These are phyloP conservation scores for Hypomyces rosellus DNA, from an alignment of 2,329 filamentous ascomycete genomes.

Conservation along the genomic window DNA sequence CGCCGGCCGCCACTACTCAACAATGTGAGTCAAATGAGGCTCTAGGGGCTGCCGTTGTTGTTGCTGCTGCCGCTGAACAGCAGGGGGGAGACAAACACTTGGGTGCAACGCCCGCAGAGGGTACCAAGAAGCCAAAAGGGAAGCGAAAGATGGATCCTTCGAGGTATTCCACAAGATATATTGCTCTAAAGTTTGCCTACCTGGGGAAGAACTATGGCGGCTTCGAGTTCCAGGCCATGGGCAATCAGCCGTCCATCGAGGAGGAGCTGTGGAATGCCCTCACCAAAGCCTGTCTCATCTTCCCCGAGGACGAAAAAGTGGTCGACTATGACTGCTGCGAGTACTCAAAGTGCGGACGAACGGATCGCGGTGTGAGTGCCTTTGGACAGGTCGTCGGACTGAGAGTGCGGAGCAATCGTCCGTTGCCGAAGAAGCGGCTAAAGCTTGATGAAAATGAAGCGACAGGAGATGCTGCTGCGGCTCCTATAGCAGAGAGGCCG, in stretches of 20 bases:
- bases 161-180: slow-evolving; percentile 73
- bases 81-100: too few species aligned
- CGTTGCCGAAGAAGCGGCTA: slow-evolving; percentile 37
- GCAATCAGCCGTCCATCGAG: slow-evolving; percentile 74
- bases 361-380: slow-evolving; percentile 87
- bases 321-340: slow-evolving; percentile 79
- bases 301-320: slow-evolving; percentile 54
- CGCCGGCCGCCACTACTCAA: background rate
- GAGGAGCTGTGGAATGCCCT: slow-evolving; percentile 91
- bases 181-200: slow-evolving; percentile 92
- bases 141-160: slow-evolving; percentile 65
- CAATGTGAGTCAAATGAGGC: background rate
- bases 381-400: slow-evolving; percentile 93
- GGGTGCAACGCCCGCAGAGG: background rate
- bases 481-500: background rate
- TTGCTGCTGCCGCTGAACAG: background rate
- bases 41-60: background rate
- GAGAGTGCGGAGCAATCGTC: slow-evolving; percentile 71
- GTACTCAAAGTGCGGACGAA: slow-evolving; percentile 92
- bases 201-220: slow-evolving; percentile 87
- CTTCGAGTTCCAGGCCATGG: slow-evolving; percentile 76
- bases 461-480: slow-evolving; percentile 1
- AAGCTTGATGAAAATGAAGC: slow-evolving; percentile 19
- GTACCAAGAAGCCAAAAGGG: slow-evolving; percentile 32
- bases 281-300: slow-evolving; percentile 74